A percentile compares a stretch with the other conserved stretches of the same genome.
Evolutionary conservation across 176 grass and related monocot species (phyloP).

Genomic region (sorghum (Sorghum bicolor)): Sorghum_bicolor_NCBIv3 NC_012876.2:55989001-55989500

Average conservation of each 20-base stretch:
- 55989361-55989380: slow-evolving; percentile 83
- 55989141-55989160: background rate
- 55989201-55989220: background rate
- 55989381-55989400: slow-evolving; percentile 97
- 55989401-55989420: slow-evolving; percentile 90
- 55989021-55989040: background rate
- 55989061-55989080: background rate
- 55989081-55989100: background rate
- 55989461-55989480: slow-evolving; percentile 89
- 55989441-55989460: slow-evolving; percentile 86
- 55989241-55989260: background rate
- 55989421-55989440: slow-evolving; percentile 92
- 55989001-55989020: background rate
- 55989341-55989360: slow-evolving; percentile 54
- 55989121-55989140: background rate
- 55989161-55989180: background rate
- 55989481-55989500: slow-evolving; percentile 95
- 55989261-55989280: slow-evolving; percentile 9
- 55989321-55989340: background rate
- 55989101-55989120: background rate
- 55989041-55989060: background rate
- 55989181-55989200: background rate
- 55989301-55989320: background rate
- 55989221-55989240: background rate
- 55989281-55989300: slow-evolving; percentile 32